phyloP scores from a whole-genome alignment of 306 rosid genomes.

The Acacia confusa region DNA sequence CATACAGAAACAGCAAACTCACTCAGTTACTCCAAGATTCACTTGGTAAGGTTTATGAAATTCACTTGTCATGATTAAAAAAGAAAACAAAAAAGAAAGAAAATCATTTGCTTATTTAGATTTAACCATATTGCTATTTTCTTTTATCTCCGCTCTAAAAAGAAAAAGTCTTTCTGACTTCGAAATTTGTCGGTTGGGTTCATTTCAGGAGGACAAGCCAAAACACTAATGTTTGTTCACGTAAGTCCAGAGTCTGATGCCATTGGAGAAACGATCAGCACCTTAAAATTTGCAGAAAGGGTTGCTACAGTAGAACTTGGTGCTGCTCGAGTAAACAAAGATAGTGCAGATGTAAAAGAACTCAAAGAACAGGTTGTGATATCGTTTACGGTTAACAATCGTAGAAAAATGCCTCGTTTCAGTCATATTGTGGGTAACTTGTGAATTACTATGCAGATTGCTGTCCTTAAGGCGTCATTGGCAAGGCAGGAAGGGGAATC shows the following conservation, averaged over 20 bases:
- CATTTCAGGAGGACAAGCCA: constrained; percentile 90
- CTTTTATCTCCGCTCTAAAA: background rate
- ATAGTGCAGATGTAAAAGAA: constrained; percentile 74
- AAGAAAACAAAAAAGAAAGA: background rate
- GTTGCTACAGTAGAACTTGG: constrained; percentile 97
- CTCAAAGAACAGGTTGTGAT: constrained; percentile 81
- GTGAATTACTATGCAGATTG: constrained; percentile 50
- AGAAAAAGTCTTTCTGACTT: background rate
- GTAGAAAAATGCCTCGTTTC: constrained; percentile 1
- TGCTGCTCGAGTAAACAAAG: constrained; percentile 91
- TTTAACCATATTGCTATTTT: background rate
- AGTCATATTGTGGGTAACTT: constrained; percentile 14
- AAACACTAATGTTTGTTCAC: constrained; percentile 96
- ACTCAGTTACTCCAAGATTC: constrained; percentile 97
- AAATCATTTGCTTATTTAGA: background rate
- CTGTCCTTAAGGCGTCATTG: constrained; percentile 72
- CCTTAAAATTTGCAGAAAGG: constrained; percentile 94
- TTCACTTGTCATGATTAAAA: background rate
- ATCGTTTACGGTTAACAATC: constrained; percentile 23
- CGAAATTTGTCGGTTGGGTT: constrained; percentile 23
- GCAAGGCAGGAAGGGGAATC: constrained; percentile 70
- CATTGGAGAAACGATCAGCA: constrained; percentile 80
- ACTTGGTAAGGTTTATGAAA: constrained; percentile 62
- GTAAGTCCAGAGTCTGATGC: constrained; percentile 89
- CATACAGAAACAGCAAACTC: constrained; percentile 95